These are phyloP conservation scores for Lasiodiplodia sp. DNA, from an alignment of 2,329 filamentous ascomycete species.

Conservation along the genomic window DNA sequence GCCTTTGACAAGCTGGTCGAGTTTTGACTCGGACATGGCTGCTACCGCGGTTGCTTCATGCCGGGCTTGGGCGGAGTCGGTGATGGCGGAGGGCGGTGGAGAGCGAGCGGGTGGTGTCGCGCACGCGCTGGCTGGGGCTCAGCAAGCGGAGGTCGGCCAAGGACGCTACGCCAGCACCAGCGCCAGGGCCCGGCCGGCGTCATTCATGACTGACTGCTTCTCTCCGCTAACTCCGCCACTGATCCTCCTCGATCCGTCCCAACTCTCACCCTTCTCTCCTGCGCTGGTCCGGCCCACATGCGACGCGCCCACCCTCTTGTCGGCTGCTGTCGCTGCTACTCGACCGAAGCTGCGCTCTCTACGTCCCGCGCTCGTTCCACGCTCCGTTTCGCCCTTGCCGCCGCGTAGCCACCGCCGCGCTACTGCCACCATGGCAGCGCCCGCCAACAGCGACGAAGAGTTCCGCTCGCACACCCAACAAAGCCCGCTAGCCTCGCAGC, in stretches of 20 bases:
- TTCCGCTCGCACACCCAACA: slow-evolving; percentile 46
- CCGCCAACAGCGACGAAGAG: slow-evolving; percentile 23
- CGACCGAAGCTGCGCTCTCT: slow-evolving; percentile 8
- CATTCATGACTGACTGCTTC: background rate
- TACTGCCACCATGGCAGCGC: slow-evolving; percentile 26
- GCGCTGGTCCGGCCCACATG: background rate
- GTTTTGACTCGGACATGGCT: slow-evolving; percentile 66
- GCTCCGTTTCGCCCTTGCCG: background rate
- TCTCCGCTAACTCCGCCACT: slow-evolving; percentile 24
- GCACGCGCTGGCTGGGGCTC: background rate
- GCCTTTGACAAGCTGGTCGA: slow-evolving; percentile 94
- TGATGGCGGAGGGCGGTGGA: slow-evolving; percentile 1
- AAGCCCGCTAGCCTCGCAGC: slow-evolving; percentile 57
- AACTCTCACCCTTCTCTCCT: background rate
- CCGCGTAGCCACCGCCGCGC: background rate
- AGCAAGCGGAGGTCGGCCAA: background rate
- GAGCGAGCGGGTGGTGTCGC: slow-evolving; percentile 1
- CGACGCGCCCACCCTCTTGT: background rate
- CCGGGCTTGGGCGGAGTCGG: background rate
- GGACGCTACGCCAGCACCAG: background rate
- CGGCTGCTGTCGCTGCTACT: background rate
- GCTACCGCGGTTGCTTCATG: slow-evolving; percentile 22
- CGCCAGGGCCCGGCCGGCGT: background rate
- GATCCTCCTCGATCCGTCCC: background rate
- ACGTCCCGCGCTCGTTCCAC: background rate